Evolutionary conservation across 1,284 basidiomycete genomes (phyloP), one percentile per base, ranked within the genome.

Genomic region (Cryptococcus jaspeensis): DNA sequence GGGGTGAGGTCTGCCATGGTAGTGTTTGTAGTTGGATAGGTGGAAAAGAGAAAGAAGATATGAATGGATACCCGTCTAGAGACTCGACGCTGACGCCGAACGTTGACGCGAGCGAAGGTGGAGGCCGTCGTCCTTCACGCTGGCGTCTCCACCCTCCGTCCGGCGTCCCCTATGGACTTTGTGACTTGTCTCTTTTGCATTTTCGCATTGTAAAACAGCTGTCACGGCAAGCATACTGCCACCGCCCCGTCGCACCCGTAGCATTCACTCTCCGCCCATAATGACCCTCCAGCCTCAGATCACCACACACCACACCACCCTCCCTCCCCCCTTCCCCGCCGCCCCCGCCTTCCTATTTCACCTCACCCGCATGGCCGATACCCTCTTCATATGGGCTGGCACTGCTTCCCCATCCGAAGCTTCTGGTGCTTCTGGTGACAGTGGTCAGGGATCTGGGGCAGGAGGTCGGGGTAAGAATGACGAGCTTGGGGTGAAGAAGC

Each of bases 301-400:
- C 28, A 56, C 55, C 11, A 69, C 65, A 6, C 53, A 68, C 56
- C 61, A 70, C 61, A 70, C 67, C 15, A 35, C 50, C 49, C 18
- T 77, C 47, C 61, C 67, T 1, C 61, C 75, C 9, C 66, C 70
- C 5, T 59, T 69, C 44, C 73, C 70, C n/a, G 58, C 63, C 25
- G 60, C 70, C 37, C 87, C 87, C 3, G 80, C 83, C 41, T 81
- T 91, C 57, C 83, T 81, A 9, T 77, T 91, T 56, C 87, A 89
- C 64, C 80, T 88, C 55, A 90, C 86, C 43, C 80, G 79, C 43
- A 75, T 92, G 39, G 82, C 84, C 36, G 83, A 84, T 66, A 88
- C 89, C 51, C 89, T 87, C 71, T 87, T 92, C 84, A 71, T 92
- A 45, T 92, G 90, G 90, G 80, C 88, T 42, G 89, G 89, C 1